Percentiles rank a stretch among this genome's conserved stretches.
Conservation (phyloP, 1,139 yeast species). For the Zygosaccharomyces pseudobailii region DNA sequence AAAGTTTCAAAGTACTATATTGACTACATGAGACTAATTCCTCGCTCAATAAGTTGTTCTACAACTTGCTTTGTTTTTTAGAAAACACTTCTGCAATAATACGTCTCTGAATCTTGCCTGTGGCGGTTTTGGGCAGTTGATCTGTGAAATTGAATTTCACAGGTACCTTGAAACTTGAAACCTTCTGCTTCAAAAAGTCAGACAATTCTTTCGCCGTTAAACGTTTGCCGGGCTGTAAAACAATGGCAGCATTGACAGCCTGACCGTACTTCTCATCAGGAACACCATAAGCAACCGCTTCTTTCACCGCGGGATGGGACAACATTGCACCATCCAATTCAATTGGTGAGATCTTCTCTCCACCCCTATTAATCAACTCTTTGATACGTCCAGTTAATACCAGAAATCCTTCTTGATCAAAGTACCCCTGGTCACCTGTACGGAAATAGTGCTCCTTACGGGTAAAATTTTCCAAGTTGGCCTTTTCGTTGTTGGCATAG, state of each 20-base stretch:
- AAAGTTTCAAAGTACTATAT: too few species aligned
- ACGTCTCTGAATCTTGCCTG: slow-evolving; percentile 65
- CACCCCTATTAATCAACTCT: slow-evolving; percentile 64
- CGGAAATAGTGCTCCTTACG: slow-evolving; percentile 51
- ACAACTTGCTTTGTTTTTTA: slow-evolving; percentile 35
- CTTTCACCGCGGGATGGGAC: slow-evolving; percentile 52
- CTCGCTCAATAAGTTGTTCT: slow-evolving; percentile 1
- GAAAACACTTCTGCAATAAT: slow-evolving; percentile 46
- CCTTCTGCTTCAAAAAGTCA: slow-evolving; percentile 40
- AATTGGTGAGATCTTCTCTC: slow-evolving; percentile 65
- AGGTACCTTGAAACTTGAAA: slow-evolving; percentile 57
- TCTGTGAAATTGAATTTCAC: slow-evolving; percentile 52
- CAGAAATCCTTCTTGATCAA: slow-evolving; percentile 55
- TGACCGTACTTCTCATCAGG: slow-evolving; percentile 63
- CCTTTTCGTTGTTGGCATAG: slow-evolving; percentile 61
- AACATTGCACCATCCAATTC: slow-evolving; percentile 57
- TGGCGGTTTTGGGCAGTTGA: slow-evolving; percentile 62
- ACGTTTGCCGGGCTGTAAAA: slow-evolving; percentile 40
- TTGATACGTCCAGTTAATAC: slow-evolving; percentile 61
- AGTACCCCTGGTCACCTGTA: slow-evolving; percentile 67
- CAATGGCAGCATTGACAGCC: slow-evolving; percentile 61
- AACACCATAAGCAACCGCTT: slow-evolving; percentile 66
- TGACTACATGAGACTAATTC: not conserved
- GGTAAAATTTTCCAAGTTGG: slow-evolving; percentile 60
- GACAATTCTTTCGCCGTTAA: slow-evolving; percentile 43